These are phyloP conservation scores for Colletotrichum shisoi DNA, from an alignment of 2,329 filamentous ascomycete genomes.

Conservation along the genomic window DNA sequence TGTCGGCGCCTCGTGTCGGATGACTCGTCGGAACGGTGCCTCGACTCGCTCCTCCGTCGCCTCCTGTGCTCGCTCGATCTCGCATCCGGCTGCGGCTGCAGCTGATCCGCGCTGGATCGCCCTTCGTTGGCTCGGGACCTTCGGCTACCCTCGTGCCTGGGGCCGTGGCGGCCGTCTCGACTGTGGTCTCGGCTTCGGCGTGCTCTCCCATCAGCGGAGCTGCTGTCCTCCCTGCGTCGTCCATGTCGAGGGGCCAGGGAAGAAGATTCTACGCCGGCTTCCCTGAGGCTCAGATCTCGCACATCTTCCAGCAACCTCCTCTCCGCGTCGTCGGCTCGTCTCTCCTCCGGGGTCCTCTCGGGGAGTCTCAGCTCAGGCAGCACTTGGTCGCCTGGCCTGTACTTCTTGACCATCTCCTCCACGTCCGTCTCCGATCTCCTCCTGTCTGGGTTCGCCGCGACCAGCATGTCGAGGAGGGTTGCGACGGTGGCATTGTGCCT, in stretches of 20 bases:
- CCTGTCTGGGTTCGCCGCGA: slow-evolving; percentile 80
- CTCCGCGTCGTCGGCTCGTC: slow-evolving; percentile 70
- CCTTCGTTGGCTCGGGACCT: slow-evolving; percentile 45
- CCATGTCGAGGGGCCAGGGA: slow-evolving; percentile 41
- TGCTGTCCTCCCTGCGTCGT: slow-evolving; percentile 40
- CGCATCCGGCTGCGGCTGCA: slow-evolving; percentile 47
- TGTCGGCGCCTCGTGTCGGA: slow-evolving; percentile 59
- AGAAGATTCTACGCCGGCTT: slow-evolving; percentile 63
- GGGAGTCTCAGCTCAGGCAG: slow-evolving; percentile 67
- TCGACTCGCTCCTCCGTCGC: slow-evolving; percentile 56
- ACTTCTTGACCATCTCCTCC: slow-evolving; percentile 76
- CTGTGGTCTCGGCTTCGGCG: slow-evolving; percentile 39
- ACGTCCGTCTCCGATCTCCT: slow-evolving; percentile 76
- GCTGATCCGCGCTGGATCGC: slow-evolving; percentile 49
- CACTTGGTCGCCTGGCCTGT: slow-evolving; percentile 82
- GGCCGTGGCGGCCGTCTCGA: slow-evolving; percentile 40
- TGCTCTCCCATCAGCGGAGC: slow-evolving; percentile 34
- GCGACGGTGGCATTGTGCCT: slow-evolving; percentile 90
- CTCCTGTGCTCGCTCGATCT: slow-evolving; percentile 48
- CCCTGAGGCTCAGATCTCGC: slow-evolving; percentile 75
- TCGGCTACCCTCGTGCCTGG: slow-evolving; percentile 46
- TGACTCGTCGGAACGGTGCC: slow-evolving; percentile 51
- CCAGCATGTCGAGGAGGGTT: slow-evolving; percentile 87
- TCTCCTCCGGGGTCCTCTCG: slow-evolving; percentile 62
- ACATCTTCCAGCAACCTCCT: slow-evolving; percentile 74